These are phyloP conservation scores for Ammopiptanthus mongolicus DNA, from an alignment of 306 rosid species.

Conservation along the genomic window DNA sequence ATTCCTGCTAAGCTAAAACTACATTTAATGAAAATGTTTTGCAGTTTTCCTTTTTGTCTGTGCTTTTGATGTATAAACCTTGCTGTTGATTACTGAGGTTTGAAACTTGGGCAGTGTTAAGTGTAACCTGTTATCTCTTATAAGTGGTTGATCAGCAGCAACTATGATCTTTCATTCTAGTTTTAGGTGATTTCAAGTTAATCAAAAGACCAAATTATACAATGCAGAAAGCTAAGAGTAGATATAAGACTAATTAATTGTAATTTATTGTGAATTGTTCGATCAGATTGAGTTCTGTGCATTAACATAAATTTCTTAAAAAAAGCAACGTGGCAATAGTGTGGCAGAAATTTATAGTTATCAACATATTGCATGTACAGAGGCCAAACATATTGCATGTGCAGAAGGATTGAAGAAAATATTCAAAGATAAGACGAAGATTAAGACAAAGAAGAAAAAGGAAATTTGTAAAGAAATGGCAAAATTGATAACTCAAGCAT, in stretches of 20 bases:
- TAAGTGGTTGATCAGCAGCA: background rate
- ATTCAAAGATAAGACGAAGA: background rate
- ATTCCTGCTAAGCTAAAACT: background rate
- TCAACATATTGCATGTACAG: background rate
- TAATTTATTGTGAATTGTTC: background rate
- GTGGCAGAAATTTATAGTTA: background rate
- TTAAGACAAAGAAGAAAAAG: background rate
- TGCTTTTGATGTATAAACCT: background rate
- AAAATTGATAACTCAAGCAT: background rate
- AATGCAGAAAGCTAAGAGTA: background rate
- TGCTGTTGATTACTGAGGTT: background rate
- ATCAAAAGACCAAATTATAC: background rate
- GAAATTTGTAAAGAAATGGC: background rate
- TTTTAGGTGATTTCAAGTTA: background rate
- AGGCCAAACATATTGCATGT: background rate
- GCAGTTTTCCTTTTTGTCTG: background rate
- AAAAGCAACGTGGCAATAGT: background rate
- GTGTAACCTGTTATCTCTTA: background rate
- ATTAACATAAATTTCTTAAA: background rate
- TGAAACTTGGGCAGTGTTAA: background rate
- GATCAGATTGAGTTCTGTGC: background rate
- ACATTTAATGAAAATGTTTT: background rate
- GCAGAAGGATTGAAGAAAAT: background rate
- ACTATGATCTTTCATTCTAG: background rate
- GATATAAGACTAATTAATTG: background rate